Evolutionary conservation across 768 basidiomycete genomes (phyloP).

Genomic region (Hemileccinum rubropunctum): DNA sequence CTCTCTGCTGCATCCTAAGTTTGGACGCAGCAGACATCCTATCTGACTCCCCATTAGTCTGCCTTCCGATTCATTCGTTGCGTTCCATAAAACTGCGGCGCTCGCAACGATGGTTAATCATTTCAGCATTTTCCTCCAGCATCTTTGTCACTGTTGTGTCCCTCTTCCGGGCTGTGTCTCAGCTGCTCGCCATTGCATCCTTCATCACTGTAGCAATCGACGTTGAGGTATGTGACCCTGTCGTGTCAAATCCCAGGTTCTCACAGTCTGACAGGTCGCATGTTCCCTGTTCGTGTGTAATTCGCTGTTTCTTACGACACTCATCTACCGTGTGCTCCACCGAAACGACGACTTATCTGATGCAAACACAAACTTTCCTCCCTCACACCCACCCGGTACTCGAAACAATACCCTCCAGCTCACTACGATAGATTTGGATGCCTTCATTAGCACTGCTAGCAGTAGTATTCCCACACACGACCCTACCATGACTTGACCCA

Average conservation of each 20-base stretch:
- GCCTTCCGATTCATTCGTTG: conserved; percentile 6
- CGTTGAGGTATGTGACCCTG: conserved; percentile 8
- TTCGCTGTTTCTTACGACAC: conserved; percentile 7
- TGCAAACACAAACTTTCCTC: not conserved
- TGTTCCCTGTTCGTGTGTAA: conserved; percentile 15
- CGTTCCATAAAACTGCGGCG: conserved; percentile 5
- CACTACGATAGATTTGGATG: conserved; percentile 11
- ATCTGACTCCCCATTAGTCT: conserved; percentile 13
- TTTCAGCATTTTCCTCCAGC: conserved; percentile 5
- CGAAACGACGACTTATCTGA: not conserved
- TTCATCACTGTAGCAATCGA: conserved; percentile 10
- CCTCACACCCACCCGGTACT: not conserved
- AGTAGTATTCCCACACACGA: not conserved
- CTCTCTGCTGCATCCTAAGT: not conserved
- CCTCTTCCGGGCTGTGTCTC: conserved; percentile 7
- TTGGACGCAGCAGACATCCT: conserved; percentile 18
- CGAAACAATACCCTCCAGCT: not conserved
- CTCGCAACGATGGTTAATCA: conserved; percentile 6
- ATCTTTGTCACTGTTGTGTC: conserved; percentile 6
- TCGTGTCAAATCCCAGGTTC: not conserved
- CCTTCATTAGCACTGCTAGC: not conserved
- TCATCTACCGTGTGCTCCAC: conserved; percentile 7
- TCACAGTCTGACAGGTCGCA: conserved; percentile 12
- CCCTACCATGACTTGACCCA: not conserved
- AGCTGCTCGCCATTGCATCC: not conserved